Evolutionary conservation across 148 eudicot genomes (phyloP), one percentile per base, ranked within the genome.

Genomic region (Euryodendron excelsum): DNA sequence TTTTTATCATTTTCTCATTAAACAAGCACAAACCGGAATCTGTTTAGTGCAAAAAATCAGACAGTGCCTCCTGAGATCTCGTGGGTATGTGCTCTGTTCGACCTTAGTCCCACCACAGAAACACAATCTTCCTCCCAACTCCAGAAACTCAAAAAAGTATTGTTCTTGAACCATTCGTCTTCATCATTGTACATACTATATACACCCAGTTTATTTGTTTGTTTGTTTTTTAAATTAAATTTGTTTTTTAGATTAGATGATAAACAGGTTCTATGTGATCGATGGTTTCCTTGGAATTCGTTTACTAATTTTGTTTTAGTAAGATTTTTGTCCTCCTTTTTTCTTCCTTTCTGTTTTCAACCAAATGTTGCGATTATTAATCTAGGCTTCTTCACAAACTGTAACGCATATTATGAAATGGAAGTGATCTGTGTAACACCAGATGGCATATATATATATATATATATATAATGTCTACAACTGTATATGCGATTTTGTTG

Each of bases 51-150:
- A 33, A 33, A 18, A 63, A 63, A 37, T 66, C 47, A 1, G 70
- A 66, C 20, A 65, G 44, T 44, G 17, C 53, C 33, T 69, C 72
- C 31, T 12, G 53, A 5, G 27, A 41, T 8, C 10, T 48, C n/a
- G 47, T 52, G 72, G 72, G 72, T 69, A 44, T 69, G 72, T 69
- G 21, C 33, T 69, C 72, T 69, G 72, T 25, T 69, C 72, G 5
- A 13, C 53, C 53, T 44, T 25, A 12, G 28, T 11, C 48, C 28
- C 71, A 34, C 48, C n/a, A n/a, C n/a, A n/a, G n/a, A n/a, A n/a
- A n/a, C 71, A 53, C 6, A 10, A 53, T 12, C 12, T 17, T 3
- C 12, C 58, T 53, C 20, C 1, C 58, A 18, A 18, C 21, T 53
- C 58, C 58, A n/a, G 21, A 12, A 13, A 2, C 20, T 10, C n/a